Base-by-base conservation (phyloP, 495 filamentous ascomycete genomes). In the Wilcoxina mikolae region DNA sequence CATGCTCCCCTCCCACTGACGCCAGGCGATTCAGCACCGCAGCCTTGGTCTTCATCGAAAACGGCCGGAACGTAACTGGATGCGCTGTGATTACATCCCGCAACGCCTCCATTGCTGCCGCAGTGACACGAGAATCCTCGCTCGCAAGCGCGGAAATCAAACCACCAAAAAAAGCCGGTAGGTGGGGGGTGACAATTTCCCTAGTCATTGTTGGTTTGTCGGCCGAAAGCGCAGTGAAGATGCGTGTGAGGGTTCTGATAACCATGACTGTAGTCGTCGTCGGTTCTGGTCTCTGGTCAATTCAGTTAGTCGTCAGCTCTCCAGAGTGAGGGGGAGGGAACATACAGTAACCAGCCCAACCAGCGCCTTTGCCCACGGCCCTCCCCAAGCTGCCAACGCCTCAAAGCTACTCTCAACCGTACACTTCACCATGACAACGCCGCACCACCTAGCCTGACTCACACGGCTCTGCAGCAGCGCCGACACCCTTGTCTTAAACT, bases 41-140 rank as follows among this genome's bases (percentile, higher is more conserved):
- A 11, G 38, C 43, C 5, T 53, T 50, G 1, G 53, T 41, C 38
- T 53, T 56, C 23, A 58, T 53, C 0, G 46, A 26, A 25, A 66
- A 66, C 12, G 64, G 64, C 3, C 64, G 51, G 29, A 66, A 66
- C 4, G 64, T 66, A 10, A 61, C 55, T 29, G 64, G 56, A 42
- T 66, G 64, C 2, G 55, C 41, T 15, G 47, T 28, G 4, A 66
- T 49, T 10, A 61, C 51, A 47, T 66, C 59, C 1, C 57, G 41
- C 5, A 66, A 54, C 12, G 63, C 54, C 38, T 65, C 64, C 9
- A 65, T 33, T 23, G 51, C 42, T 18, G 35, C 24, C 4, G 53
- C 42, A 23, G 58, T 51, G 3, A 54, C 43, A 20, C 25, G 46
- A 11, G 18, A 25, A n/a, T 58, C 55, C 3, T 26, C 42, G 25